These are phyloP conservation scores for Pharus latifolius DNA, from an alignment of 176 grass and related monocot species.

Conservation along the genomic window DNA sequence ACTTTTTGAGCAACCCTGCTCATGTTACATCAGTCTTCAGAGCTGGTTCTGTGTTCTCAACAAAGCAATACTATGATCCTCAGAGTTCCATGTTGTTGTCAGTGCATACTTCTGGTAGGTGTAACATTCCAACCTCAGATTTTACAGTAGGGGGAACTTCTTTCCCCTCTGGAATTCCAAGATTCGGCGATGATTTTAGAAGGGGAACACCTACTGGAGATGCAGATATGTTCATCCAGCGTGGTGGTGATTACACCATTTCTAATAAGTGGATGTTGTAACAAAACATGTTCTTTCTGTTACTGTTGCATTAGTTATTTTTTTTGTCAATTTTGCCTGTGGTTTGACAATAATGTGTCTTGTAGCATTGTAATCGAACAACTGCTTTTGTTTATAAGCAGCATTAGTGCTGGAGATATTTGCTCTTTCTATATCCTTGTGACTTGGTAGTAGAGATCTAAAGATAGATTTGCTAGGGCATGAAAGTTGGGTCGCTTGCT, in stretches of 20 bases:
- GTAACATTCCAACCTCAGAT: conserved; percentile 9
- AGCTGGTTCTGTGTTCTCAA: conserved; percentile 11
- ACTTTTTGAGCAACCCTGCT: neutral
- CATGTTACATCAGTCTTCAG: neutral
- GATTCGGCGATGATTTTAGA: neutral
- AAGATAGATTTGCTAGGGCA: neutral
- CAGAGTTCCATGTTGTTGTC: neutral
- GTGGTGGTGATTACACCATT: conserved; percentile 31
- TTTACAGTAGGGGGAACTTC: neutral
- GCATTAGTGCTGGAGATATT: neutral
- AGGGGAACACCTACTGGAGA: conserved; percentile 1
- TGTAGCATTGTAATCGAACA: neutral
- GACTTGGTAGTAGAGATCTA: neutral
- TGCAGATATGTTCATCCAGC: conserved; percentile 30
- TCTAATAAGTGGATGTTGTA: conserved; percentile 36
- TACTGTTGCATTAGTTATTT: neutral
- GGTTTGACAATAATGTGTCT: neutral
- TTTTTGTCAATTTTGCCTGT: neutral
- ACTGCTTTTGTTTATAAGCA: neutral
- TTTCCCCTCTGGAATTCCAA: neutral
- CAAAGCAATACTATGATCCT: conserved; percentile 9
- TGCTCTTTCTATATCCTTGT: neutral
- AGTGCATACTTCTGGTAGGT: conserved; percentile 30
- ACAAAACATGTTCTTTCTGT: neutral
- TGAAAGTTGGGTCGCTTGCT: neutral